Evolutionary conservation across 2,329 filamentous ascomycete genomes (phyloP), one percentile per base, ranked within the genome.

Genomic region (Colletotrichum liaoningense): DNA sequence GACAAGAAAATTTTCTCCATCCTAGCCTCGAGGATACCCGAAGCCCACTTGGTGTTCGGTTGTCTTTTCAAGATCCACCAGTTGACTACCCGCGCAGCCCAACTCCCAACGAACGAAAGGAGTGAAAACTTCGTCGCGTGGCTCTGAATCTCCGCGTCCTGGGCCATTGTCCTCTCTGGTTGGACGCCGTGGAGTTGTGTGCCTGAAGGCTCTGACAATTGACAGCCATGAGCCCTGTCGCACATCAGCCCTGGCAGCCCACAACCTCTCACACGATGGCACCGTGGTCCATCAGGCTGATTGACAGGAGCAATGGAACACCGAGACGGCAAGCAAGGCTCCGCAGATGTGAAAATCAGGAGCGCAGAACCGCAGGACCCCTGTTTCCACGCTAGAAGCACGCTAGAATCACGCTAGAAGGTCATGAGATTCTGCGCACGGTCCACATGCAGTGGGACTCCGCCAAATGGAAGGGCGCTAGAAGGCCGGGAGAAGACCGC

Each of bases 331-430:
- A 35, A 5, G 49, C 12, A 5, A 11, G 3, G 63, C 11, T 19
- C 67, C 59, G 26, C 22, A 55, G 2, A 8, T 26, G 24, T 52
- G 62, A 54, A 38, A 54, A 69, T 57, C 60, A 56, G 9, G 24
- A 16, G 14, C 14, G 38, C 14, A 16, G 35, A 2, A 42, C 35
- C 60, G 30, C 16, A 5, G n/a, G 4, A 55, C 22, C 67, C 59
- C 52, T 49, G 67, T 14, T 3, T 9, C 4, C 4, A n/a, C n/a
- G n/a, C n/a, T n/a, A n/a, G n/a, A n/a, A n/a, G n/a, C 9, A 64
- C 66, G 46, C 70, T 73, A 73, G 67, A 73, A 70, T 60, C 60
- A 64, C 70, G 70, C 70, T 67, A 72, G 69, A 72, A 72, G 49
- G 49, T n/a, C 7, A 6, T 7, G 2, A 7, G 19, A 49, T 38